phyloP scores from a whole-genome alignment of 768 basidiomycete genomes.

The Hydnum rufescens region DNA sequence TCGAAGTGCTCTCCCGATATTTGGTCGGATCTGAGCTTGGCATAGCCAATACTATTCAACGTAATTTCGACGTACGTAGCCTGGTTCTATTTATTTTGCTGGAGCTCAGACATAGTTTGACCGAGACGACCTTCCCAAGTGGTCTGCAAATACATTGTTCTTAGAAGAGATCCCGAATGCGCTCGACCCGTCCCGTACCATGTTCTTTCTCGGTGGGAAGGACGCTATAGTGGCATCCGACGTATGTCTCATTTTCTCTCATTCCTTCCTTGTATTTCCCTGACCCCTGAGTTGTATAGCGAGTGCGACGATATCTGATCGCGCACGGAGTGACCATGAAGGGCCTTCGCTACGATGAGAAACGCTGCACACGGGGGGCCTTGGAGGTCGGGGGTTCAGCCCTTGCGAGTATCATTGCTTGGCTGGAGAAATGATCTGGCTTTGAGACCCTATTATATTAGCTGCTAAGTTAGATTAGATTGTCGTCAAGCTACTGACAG shows the following conservation, averaged over 20 bases:
- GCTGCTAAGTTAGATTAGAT: no score
- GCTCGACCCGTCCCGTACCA: constrained; percentile 38
- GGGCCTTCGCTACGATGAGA: not conserved
- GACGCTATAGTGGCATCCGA: constrained; percentile 61
- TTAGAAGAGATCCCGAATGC: constrained; percentile 78
- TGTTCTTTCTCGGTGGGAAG: constrained; percentile 65
- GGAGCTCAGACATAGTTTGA: constrained; percentile 7
- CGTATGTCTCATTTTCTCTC: constrained; percentile 20
- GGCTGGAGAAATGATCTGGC: no score
- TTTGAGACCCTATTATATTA: no score
- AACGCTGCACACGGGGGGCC: not conserved
- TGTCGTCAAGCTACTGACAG: no score
- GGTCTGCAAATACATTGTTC: constrained; percentile 77
- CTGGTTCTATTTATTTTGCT: no score
- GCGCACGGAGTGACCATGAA: not conserved
- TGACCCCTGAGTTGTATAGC: not conserved
- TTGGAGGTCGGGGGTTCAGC: no score
- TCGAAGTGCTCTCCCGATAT: constrained; percentile 68
- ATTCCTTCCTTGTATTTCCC: not conserved
- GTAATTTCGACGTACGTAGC: constrained; percentile 38
- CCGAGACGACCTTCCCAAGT: constrained; percentile 16
- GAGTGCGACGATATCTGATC: not conserved
- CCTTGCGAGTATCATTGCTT: no score
- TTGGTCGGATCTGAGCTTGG: constrained; percentile 80
- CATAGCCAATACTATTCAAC: constrained; percentile 63